A percentile compares a stretch with the other conserved stretches of the same genome.
phyloP scores from a whole-genome alignment of 2,329 filamentous ascomycete species.

The Fusarium ambrosium region DNA sequence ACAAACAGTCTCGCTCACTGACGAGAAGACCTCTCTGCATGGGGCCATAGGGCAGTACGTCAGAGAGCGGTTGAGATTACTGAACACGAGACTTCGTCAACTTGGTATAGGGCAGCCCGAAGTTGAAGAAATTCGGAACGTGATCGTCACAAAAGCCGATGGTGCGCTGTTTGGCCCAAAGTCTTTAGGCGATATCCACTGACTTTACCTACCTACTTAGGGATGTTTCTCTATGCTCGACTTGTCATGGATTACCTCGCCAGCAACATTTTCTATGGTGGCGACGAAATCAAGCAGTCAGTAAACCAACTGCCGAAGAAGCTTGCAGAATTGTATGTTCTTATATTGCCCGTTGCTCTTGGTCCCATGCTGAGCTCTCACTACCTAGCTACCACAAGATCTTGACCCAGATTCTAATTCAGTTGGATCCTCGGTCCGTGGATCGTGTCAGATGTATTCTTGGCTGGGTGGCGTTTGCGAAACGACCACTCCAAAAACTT shows the following conservation, averaged over 20 bases:
- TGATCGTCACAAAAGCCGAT: conserved; percentile 17
- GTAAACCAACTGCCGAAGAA: conserved; percentile 6
- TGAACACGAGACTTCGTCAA: conserved; percentile 5
- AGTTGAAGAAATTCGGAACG: not conserved
- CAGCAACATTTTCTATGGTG: conserved; percentile 22
- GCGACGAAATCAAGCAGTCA: conserved; percentile 17
- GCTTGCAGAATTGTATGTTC: conserved; percentile 25
- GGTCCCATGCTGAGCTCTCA: accelerated
- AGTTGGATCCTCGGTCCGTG: conserved; percentile 12
- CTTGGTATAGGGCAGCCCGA: not conserved
- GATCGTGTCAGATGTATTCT: conserved; percentile 21
- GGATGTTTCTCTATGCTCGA: conserved; percentile 40
- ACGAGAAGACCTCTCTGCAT: conserved; percentile 15
- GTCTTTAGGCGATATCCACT: not conserved
- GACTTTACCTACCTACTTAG: not conserved
- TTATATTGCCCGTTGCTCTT: accelerated
- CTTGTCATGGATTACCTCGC: conserved; percentile 36
- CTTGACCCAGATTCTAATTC: conserved; percentile 15
- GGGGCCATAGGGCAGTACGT: conserved; percentile 17
- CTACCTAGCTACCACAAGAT: conserved; percentile 32
- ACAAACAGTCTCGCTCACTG: conserved; percentile 7
- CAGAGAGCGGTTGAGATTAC: not conserved
- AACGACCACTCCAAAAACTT: conserved; percentile 9
- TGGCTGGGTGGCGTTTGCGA: conserved; percentile 27
- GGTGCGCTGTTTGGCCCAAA: not conserved